Base-by-base conservation (phyloP, 768 basidiomycete genomes). In the Lactifluus echinatus region DNA sequence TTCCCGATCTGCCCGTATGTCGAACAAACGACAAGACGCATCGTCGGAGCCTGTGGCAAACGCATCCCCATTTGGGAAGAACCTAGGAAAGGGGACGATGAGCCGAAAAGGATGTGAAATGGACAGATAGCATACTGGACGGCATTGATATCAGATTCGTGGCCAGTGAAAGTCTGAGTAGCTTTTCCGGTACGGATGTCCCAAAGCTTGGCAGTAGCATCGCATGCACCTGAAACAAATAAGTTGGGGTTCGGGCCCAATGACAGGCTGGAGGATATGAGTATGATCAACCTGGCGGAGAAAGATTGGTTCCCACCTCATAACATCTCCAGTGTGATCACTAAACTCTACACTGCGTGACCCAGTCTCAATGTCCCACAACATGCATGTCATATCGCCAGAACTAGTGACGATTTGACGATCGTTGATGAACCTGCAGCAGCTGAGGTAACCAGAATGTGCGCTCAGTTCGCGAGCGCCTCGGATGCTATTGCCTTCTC, bases 301-400 rank as follows among this genome's bases (percentile, higher is more conserved):
- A 40, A 49, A 34, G 34, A 28, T 51, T 55, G 39, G 37, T 2
- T 69, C 54, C 65, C 67, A 95, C 95, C 93, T 97, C 95, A 99
- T 99, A 59, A 99, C 95, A 75, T 99, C 95, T 42, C 96, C 95
- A 15, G 96, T 97, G 69, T 99, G 95, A 72, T 99, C 95, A 68
- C 90, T 96, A 72, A 99, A 99, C 74, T 98, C 96, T 65, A 95
- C 89, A n/a, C 94, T 89, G 61, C 95, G 78, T 1, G 95, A 93
- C 63, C 95, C 96, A 24, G 93, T 92, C 72, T 99, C 95, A 59
- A 99, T 92, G 72, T 99, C 95, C 95, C 96, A 99, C 28, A 98
- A 80, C 94, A 99, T 98, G 72, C 95, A 99, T 31, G 95, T 96
- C 95, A 99, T 99, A 70, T 99, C 95, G 53, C 95, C 95, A 33